A percentile compares a stretch with the other conserved stretches of the same genome.
These are phyloP conservation scores for Pichia sp. DNA, from an alignment of 1,139 yeast genomes.

Conservation along the genomic window DNA sequence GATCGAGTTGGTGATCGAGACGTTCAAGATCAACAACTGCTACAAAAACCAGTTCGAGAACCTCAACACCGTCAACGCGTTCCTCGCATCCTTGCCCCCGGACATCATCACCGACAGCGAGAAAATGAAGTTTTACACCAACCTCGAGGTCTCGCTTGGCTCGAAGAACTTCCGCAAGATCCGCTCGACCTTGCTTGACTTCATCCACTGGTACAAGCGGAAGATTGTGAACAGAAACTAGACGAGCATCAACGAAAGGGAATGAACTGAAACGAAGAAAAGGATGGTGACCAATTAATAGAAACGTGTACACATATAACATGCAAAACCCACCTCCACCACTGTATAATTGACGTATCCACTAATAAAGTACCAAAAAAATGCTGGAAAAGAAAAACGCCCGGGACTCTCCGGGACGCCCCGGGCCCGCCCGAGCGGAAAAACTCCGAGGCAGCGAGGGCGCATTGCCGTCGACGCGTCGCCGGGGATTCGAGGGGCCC, in stretches of 20 bases:
- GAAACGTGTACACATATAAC: background rate
- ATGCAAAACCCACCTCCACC: background rate
- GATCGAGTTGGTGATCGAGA: conserved; percentile 64
- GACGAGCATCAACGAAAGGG: background rate
- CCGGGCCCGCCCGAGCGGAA: no score
- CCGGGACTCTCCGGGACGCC: no score
- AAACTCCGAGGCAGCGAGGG: no score
- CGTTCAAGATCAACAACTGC: conserved; percentile 45
- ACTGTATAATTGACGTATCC: background rate
- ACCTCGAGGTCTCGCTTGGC: conserved; percentile 56
- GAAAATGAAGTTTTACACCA: conserved; percentile 51
- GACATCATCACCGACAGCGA: conserved; percentile 66
- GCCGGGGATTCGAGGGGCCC: no score
- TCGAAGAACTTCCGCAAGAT: conserved; percentile 73
- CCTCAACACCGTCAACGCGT: conserved; percentile 56
- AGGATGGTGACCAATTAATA: background rate
- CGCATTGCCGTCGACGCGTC: no score
- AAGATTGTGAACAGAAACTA: conserved; percentile 45
- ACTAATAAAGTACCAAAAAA: background rate
- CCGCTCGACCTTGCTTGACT: conserved; percentile 66
- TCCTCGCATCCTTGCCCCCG: conserved; percentile 44
- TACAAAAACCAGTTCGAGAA: conserved; percentile 35
- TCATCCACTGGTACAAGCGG: conserved; percentile 77
- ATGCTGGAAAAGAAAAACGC: no score
- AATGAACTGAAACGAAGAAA: background rate